These are phyloP conservation scores for Aspergillus baeticus DNA, from an alignment of 495 filamentous ascomycete genomes.

Conservation along the genomic window DNA sequence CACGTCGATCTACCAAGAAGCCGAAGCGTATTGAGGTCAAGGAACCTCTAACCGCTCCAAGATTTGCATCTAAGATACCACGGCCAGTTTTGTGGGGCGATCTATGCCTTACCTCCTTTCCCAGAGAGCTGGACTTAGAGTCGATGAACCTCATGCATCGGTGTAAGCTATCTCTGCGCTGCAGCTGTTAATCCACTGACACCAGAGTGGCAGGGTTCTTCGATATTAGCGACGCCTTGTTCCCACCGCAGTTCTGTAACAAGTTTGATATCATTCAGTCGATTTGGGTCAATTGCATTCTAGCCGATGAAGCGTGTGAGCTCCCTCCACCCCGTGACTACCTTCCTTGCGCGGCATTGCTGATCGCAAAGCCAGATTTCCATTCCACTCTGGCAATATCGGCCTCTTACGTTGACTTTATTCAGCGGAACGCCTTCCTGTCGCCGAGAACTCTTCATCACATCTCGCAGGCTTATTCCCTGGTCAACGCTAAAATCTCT, in stretches of 20 bases:
- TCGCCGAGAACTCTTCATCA: conserved; percentile 12
- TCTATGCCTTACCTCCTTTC: conserved; percentile 13
- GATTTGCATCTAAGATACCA: conserved; percentile 4
- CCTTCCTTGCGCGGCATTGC: not conserved
- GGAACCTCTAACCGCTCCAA: no score
- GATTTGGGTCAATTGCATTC: conserved; percentile 21
- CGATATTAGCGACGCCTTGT: conserved; percentile 11
- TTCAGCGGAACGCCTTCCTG: conserved; percentile 11
- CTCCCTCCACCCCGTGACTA: not conserved
- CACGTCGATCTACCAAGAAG: conserved; percentile 9
- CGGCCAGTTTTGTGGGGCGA: conserved; percentile 11
- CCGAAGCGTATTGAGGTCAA: no score
- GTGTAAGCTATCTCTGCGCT: conserved; percentile 11
- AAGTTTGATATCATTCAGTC: conserved; percentile 13
- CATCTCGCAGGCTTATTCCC: conserved; percentile 7
- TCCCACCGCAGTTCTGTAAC: conserved; percentile 14
- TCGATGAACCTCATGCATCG: conserved; percentile 14
- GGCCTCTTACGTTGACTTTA: conserved; percentile 11
- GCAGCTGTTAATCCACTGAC: no score
- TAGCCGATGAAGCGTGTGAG: conserved; percentile 29
- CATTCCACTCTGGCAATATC: conserved; percentile 24
- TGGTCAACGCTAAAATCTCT: no score
- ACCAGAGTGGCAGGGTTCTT: not conserved
- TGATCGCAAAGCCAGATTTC: conserved; percentile 17
- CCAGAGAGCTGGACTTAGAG: conserved; percentile 10